These are phyloP conservation scores for Russula ochroleuca DNA, from an alignment of 768 basidiomycete species.

Conservation along the genomic window DNA sequence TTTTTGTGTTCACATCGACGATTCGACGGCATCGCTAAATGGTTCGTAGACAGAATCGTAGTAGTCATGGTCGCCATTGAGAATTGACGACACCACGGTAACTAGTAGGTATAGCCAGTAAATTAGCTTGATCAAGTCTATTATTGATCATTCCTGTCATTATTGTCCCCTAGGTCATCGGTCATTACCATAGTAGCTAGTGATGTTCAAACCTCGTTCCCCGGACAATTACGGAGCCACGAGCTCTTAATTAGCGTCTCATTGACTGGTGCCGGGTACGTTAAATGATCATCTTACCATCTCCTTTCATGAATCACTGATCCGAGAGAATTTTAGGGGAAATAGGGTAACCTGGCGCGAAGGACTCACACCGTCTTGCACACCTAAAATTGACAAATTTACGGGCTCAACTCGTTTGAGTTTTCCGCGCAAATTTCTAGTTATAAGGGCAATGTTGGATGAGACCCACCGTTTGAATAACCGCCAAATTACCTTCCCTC, in stretches of 20 bases:
- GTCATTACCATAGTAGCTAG: too few species aligned
- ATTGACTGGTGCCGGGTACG: too few species aligned
- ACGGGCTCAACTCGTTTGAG: neutral
- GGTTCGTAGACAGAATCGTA: too few species aligned
- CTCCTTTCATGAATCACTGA: neutral
- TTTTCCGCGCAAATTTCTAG: neutral
- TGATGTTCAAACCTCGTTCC: too few species aligned
- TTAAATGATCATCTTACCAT: too few species aligned
- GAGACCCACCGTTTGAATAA: neutral
- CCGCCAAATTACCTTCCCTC: neutral
- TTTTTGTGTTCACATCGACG: too few species aligned
- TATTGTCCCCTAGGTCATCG: neutral
- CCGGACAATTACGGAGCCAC: too few species aligned
- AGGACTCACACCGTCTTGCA: neutral
- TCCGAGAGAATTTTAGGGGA: neutral
- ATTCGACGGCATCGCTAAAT: too few species aligned
- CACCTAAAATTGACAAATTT: neutral
- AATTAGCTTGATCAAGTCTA: too few species aligned
- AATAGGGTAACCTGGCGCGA: neutral
- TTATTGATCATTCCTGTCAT: neutral
- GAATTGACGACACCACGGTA: neutral
- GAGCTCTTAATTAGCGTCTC: too few species aligned
- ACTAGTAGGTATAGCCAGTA: neutral
- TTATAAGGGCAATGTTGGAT: neutral
- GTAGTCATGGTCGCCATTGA: neutral